Base-by-base conservation (phyloP, 805 yeast genomes). In the Suhomyces kilbournensis region DNA sequence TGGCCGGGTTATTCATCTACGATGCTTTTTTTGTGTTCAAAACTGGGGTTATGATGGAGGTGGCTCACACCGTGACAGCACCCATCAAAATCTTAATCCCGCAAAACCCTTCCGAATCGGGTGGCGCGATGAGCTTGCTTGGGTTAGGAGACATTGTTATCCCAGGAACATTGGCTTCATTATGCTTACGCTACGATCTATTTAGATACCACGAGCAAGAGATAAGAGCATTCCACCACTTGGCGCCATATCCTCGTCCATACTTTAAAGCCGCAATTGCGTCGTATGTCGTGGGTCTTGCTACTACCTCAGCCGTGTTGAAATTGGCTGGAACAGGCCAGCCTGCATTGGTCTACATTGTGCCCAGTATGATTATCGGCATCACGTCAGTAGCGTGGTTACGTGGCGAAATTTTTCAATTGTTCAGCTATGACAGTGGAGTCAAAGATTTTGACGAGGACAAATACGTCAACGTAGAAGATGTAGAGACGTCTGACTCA, bases 1-100 rank as follows among this genome's bases (percentile, higher is more conserved):
- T 86, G 22, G 52, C 58, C 2, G 79, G 79, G 2, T 74, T 86
- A 43, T 83, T 85, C 58, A 56, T 79, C 40, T 86, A 85, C 63
- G 91, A 86, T 62, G 74, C 83, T 40, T 84, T 78, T 62, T 86
- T 86, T 67, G 91, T 86, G 1, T 86, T 84, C 65, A 81, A 78
- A 4, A 76, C 88, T 0, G 74, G 77, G 32, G 71, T 83, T 4
- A 86, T 86, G 91, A 70, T 76, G 38, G 72, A 81, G 1, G 90
- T 85, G 17, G 90, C 90, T 6, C 74, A 76, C 2, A 61, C 63
- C 6, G 58, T 85, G 20, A 79, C 81, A 3, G 69, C 80, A n/a
- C 90, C 90, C 0, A 70, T 77, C 45, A 81, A 79, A 56, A 52
- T 81, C 23, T 53, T 72, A 6, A 62, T 82, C 17, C 86, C 86